Evolutionary conservation across 495 filamentous ascomycete species (phyloP), one percentile per base, ranked within the genome.

Genomic region (Neurospora sp.): DNA sequence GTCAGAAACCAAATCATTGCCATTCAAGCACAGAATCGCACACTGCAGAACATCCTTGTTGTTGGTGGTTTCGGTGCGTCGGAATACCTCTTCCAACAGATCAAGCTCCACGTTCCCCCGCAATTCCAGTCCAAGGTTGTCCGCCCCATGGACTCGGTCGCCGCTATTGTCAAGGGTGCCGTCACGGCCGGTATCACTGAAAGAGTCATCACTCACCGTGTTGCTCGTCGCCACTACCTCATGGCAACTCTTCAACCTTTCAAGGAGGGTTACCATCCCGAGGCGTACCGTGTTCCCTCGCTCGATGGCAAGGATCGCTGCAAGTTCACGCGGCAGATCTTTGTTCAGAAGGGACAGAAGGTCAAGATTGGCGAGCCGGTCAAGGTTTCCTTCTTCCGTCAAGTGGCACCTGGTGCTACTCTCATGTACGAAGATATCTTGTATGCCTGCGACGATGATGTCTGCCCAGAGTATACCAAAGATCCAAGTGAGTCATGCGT

Each of bases 371-470:
- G 96, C 73, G 96, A 99, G 83, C 96, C 96, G 9, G 96, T 98
- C 81, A 99, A 99, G 84, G 96, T 99, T 38, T 95, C 92, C 70
- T 99, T 99, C 83, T 98, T 99, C 90, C 87, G 96, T 81, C 96
- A 99, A 81, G 96, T 99, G 73, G 96, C 96, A 35, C 96, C 96
- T 2, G 96, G 96, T 69, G 96, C 96, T 40, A 98, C 96, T 0
- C 88, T 99, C 73, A 99, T 98, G 94, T 99, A 99, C 81, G 96
- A 98, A 85, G 96, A 99, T 85, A 94, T 98, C 69, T 82, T 99
- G 69, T 99, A 98, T 82, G 96, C 96, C 69, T 99, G 96, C 81
- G 96, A 99, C 78, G 94, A 98, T 70, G 96, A 99, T 80, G 92
- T 96, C 71, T 99, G 96, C 83, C 96, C 96, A 2, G 96, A 99